Percentiles rank a stretch among this genome's conserved stretches.
Evolutionary conservation across 176 grass and related monocot genomes (phyloP).

Genomic region (Dendrocalamus sinicus): DNA sequence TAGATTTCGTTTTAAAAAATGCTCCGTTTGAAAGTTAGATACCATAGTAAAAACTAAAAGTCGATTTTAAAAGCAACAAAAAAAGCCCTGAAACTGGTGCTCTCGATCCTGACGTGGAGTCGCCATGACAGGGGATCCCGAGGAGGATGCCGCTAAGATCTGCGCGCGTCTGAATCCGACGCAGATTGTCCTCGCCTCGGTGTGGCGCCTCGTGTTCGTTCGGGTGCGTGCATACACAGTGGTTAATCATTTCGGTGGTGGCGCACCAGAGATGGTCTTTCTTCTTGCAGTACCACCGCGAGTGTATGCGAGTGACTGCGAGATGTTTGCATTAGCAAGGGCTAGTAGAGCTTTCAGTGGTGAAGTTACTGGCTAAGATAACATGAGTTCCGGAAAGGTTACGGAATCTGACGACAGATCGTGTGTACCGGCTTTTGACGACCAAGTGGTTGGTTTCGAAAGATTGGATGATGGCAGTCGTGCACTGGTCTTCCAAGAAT

Average conservation of each 20-base stretch:
- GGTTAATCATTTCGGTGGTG: background rate
- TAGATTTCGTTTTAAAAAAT: too few species aligned
- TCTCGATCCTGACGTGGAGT: background rate
- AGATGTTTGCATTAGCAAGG: background rate
- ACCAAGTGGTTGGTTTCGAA: slow-evolving; percentile 12
- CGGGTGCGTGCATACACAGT: background rate
- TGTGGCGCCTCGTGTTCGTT: slow-evolving; percentile 26
- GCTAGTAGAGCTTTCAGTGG: slow-evolving; percentile 10
- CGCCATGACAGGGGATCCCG: slow-evolving; percentile 40
- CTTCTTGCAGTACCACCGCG: background rate
- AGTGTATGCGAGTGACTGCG: background rate
- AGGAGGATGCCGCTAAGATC: slow-evolving; percentile 32
- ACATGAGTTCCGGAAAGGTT: background rate
- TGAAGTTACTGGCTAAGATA: background rate
- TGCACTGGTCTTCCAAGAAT: background rate
- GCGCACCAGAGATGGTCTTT: background rate
- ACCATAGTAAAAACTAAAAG: too few species aligned
- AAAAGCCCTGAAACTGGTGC: too few species aligned
- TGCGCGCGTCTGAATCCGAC: background rate
- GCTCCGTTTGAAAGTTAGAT: too few species aligned
- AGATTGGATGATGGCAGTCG: background rate
- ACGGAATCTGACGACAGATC: background rate
- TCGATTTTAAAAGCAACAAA: too few species aligned
- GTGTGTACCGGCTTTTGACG: background rate
- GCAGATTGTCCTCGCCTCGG: background rate